Evolutionary conservation across 768 basidiomycete species (phyloP).

Genomic region (Boletus rufocinnamomeus): DNA sequence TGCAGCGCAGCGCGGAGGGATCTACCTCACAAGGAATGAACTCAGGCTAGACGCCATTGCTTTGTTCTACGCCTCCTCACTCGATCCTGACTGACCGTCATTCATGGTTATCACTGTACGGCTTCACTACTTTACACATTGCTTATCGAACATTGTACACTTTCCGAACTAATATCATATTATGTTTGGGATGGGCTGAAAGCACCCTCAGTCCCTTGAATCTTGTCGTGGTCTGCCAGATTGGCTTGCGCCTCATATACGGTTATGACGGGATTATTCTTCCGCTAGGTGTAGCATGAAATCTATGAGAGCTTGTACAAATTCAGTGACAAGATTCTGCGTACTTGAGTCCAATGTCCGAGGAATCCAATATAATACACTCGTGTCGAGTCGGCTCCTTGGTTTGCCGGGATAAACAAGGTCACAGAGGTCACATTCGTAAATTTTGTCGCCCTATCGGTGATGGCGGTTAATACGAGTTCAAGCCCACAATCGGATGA

Average conservation of each 20-base stretch:
- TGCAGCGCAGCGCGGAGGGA: conserved; percentile 42
- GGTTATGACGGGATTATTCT: conserved; percentile 74
- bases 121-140: conserved; percentile 16
- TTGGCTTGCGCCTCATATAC: conserved; percentile 90
- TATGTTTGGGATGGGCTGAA: conserved; percentile 48
- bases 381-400: conserved; percentile 73
- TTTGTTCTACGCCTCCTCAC: neutral
- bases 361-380: conserved; percentile 87
- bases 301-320: neutral
- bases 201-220: conserved; percentile 72
- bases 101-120: conserved; percentile 3
- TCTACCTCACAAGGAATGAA: conserved; percentile 25
- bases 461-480: neutral
- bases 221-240: conserved; percentile 84
- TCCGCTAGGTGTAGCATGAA: conserved; percentile 52
- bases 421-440: conserved; percentile 80
- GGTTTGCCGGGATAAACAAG: conserved; percentile 76
- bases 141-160: conserved; percentile 5
- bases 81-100: neutral
- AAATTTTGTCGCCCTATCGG: conserved; percentile 78
- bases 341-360: conserved; percentile 80
- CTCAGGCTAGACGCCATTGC: conserved; percentile 13
- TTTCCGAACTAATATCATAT: neutral
- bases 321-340: neutral
- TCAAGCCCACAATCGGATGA: neutral